Percentiles rank a stretch among this genome's conserved stretches.
Evolutionary conservation across 768 basidiomycete genomes (phyloP).

Genomic region (Kwoniella europaea): DNA sequence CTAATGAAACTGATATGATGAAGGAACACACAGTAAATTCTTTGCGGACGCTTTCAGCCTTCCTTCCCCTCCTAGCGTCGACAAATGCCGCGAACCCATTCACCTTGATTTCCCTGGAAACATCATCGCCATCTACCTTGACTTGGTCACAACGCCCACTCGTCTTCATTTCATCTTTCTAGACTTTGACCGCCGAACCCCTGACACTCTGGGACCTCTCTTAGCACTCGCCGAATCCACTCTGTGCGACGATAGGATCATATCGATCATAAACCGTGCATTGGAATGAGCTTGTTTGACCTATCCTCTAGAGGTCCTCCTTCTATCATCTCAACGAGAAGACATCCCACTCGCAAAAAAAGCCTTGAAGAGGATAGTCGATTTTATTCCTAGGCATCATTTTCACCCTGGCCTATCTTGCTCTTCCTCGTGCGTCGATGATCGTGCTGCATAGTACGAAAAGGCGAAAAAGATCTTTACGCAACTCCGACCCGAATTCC

Average conservation of each 20-base stretch:
- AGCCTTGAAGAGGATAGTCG: no score
- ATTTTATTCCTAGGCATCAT: no score
- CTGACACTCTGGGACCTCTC: not conserved
- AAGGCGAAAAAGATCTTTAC: not conserved
- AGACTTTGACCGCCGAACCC: no score
- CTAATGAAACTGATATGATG: no score
- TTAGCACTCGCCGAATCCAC: not conserved
- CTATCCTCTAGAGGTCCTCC: no score
- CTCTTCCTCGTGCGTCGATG: not conserved
- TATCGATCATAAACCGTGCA: no score
- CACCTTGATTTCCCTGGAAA: not conserved
- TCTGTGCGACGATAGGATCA: not conserved
- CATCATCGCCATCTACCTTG: not conserved
- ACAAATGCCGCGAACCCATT: not conserved
- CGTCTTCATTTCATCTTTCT: not conserved
- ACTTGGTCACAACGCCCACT: not conserved
- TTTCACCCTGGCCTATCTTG: not conserved
- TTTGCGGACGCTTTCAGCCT: not conserved
- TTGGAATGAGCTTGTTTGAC: not conserved
- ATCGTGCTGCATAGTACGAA: not conserved
- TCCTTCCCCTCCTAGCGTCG: not conserved
- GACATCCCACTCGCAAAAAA: not conserved
- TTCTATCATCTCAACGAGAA: not conserved
- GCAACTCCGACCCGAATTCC: not conserved
- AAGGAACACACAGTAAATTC: not conserved